These are phyloP conservation scores for Ophiostoma australiae DNA, from an alignment of 2,329 filamentous ascomycete genomes.

Conservation along the genomic window DNA sequence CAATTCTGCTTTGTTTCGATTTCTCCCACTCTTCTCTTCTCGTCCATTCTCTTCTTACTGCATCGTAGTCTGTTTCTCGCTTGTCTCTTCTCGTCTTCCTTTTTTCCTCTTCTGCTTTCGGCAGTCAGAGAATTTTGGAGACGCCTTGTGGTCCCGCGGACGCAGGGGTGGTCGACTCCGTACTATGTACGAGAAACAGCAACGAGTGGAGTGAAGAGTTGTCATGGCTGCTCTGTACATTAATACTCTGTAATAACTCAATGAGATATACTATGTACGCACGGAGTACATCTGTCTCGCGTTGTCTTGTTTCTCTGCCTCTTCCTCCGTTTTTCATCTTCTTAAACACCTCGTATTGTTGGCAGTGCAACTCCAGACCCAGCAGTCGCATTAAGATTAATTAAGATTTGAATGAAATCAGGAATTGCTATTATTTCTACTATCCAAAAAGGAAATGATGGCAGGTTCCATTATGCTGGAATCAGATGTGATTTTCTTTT, in stretches of 20 bases:
- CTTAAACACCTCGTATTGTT: neutral
- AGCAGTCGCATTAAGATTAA: neutral
- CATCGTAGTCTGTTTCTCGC: neutral
- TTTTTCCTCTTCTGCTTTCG: slow-evolving; percentile 11
- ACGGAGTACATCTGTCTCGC: neutral
- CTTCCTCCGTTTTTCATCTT: neutral
- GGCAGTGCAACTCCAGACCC: slow-evolving; percentile 10
- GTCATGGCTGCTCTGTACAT: neutral
- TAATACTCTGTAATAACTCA: neutral
- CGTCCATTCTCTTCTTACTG: neutral
- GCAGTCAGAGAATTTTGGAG: neutral
- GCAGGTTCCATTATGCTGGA: neutral
- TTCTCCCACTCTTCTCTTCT: neutral
- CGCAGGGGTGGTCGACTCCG: neutral
- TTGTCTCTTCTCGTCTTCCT: neutral
- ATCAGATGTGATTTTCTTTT: neutral
- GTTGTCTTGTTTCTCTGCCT: neutral
- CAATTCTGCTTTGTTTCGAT: neutral
- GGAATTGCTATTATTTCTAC: neutral
- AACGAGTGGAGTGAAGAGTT: neutral
- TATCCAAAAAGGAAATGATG: slow-evolving; percentile 2
- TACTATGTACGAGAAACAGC: neutral
- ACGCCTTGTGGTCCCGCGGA: slow-evolving; percentile 1
- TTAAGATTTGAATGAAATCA: neutral
- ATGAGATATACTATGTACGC: neutral